Evolutionary conservation across 345 rosid species (phyloP).

Genomic region (Linum usitatissimum): DNA sequence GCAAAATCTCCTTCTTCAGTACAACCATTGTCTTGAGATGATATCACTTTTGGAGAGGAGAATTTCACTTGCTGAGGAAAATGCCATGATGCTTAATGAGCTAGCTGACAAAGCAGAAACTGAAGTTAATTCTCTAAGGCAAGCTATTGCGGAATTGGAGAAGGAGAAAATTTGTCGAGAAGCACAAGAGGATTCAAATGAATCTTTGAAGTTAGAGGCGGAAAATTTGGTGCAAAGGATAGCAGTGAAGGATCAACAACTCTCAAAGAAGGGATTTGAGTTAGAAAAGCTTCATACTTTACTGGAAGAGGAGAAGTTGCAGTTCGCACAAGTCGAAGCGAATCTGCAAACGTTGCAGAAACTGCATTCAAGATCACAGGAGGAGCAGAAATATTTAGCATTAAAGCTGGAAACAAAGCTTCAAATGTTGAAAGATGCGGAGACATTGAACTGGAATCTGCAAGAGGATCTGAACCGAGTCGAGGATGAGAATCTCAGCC

Average conservation of each 20-base stretch:
- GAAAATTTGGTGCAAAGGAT: constrained; percentile 18
- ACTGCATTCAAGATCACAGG: constrained; percentile 24
- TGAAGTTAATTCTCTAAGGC: constrained; percentile 15
- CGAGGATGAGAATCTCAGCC: constrained; percentile 14
- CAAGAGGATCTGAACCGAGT: background rate
- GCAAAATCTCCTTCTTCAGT: constrained; percentile 19
- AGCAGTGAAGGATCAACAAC: constrained; percentile 53
- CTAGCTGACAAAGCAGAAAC: constrained; percentile 18
- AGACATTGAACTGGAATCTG: constrained; percentile 11
- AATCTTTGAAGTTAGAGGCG: constrained; percentile 22
- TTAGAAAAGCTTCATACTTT: constrained; percentile 20
- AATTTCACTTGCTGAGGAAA: constrained; percentile 53
- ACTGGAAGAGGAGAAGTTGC: constrained; percentile 53
- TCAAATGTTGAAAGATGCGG: constrained; percentile 21
- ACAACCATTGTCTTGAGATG: constrained; percentile 21
- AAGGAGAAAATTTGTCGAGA: constrained; percentile 15
- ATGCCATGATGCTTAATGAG: constrained; percentile 24
- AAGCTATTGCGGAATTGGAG: constrained; percentile 14
- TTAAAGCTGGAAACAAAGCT: constrained; percentile 17
- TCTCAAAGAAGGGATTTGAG: constrained; percentile 39
- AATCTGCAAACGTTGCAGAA: constrained; percentile 36
- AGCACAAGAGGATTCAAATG: constrained; percentile 35
- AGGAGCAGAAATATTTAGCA: constrained; percentile 23
- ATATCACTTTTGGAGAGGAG: constrained; percentile 16
- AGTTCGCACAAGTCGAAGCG: constrained; percentile 50